A percentile compares a stretch with the other conserved stretches of the same genome.
Conservation (phyloP, 2,329 filamentous ascomycete genomes). For the Ceratocystiopsis minuta region DNA sequence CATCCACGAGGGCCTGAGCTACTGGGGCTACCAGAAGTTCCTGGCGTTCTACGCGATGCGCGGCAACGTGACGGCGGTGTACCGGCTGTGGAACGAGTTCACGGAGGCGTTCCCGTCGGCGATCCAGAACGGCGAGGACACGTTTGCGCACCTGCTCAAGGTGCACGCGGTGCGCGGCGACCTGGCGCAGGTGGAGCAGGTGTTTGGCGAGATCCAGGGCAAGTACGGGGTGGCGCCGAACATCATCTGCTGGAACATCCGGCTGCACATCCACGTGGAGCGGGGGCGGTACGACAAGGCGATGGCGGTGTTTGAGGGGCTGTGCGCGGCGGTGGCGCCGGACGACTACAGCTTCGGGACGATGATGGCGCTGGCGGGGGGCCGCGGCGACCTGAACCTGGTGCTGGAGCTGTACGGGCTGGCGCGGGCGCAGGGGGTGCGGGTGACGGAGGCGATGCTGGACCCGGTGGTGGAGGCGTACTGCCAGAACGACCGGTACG, state of each 20-base stretch:
- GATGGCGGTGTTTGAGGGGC: slow-evolving; percentile 41
- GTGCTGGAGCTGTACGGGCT: slow-evolving; percentile 47
- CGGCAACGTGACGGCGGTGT: slow-evolving; percentile 28
- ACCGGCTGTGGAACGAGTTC: slow-evolving; percentile 27
- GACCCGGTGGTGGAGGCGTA: slow-evolving; percentile 50
- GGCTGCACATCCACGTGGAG: slow-evolving; percentile 54
- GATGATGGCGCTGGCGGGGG: slow-evolving; percentile 54
- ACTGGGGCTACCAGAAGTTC: slow-evolving; percentile 29
- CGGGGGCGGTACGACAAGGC: slow-evolving; percentile 49
- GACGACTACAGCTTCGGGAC: slow-evolving; percentile 50
- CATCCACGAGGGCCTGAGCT: slow-evolving; percentile 21
- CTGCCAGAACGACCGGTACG: slow-evolving; percentile 35
- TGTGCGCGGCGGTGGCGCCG: slow-evolving; percentile 33
- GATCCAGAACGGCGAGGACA: slow-evolving; percentile 14
- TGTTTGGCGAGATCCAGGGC: slow-evolving; percentile 42
- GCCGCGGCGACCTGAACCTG: slow-evolving; percentile 53
- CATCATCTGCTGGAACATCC: slow-evolving; percentile 51
- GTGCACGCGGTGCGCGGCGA: slow-evolving; percentile 56
- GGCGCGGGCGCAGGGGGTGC: slow-evolving; percentile 30
- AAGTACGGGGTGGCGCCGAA: slow-evolving; percentile 40
- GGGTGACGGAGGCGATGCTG: slow-evolving; percentile 38
- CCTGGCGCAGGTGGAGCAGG: slow-evolving; percentile 33
- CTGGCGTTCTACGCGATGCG: slow-evolving; percentile 28
- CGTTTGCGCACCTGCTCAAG: slow-evolving; percentile 44
- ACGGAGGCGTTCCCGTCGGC: slow-evolving; percentile 15